Base-by-base conservation (phyloP, 495 filamentous ascomycete genomes). In the Echria macrotheca region DNA sequence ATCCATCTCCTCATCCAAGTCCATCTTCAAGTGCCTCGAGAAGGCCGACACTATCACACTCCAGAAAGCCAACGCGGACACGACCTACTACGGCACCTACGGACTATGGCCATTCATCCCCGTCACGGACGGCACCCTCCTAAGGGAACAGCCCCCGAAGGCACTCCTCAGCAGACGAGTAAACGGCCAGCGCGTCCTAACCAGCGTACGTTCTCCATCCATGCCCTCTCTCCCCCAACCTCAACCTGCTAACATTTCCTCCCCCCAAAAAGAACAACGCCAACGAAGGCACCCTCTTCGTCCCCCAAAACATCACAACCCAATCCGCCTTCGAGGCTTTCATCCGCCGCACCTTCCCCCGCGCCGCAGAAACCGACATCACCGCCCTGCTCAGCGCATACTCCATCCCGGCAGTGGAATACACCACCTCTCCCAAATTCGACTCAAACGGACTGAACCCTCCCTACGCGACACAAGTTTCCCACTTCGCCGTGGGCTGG, bases 91-190 rank as follows among this genome's bases (percentile, higher is more conserved):
- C 8, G 73, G 67, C 4, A 62, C 66, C 3, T 57, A 60, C 12
- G 65, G 65, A 2, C 63, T 75, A 28, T 85, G 77, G 75, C 78
- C 68, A 1, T 84, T 85, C 53, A 55, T 80, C 21, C 82, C 82
- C 6, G 82, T 85, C 3, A 78, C 79, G 1, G 83, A 87, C 50
- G n/a, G n/a, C n/a, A n/a, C n/a, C n/a, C n/a, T n/a, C n/a, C n/a
- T n/a, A n/a, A n/a, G n/a, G n/a, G n/a, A n/a, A n/a, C n/a, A n/a
- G n/a, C n/a, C n/a, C n/a, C n/a, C n/a, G n/a, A n/a, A n/a, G n/a
- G n/a, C n/a, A n/a, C n/a, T n/a, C n/a, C n/a, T n/a, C n/a, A n/a
- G n/a, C n/a, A n/a, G n/a, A n/a, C n/a, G n/a, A n/a, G n/a, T n/a
- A n/a, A n/a, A n/a, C n/a, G n/a, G n/a, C n/a, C n/a, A n/a, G n/a